These are phyloP conservation scores for Conticribra weissflogii DNA, from an alignment of 108 stramenopile genomes.

Conservation along the genomic window DNA sequence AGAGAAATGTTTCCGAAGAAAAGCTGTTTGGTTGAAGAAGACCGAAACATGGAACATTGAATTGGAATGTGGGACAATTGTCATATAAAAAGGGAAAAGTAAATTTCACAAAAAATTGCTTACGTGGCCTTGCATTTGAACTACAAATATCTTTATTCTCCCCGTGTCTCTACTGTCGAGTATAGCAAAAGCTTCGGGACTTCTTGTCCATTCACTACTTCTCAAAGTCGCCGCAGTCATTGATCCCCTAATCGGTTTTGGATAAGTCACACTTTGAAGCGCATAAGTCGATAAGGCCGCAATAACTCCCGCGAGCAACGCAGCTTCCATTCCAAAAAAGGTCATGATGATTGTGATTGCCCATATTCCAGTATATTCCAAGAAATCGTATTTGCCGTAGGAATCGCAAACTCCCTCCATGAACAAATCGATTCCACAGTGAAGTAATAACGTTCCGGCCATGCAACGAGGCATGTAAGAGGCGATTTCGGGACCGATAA, in stretches of 20 bases:
- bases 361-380: slow-evolving; percentile 73
- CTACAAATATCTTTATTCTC: slow-evolving; percentile 54
- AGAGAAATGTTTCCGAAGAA: slow-evolving; percentile 61
- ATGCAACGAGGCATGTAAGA: slow-evolving; percentile 76
- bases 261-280: slow-evolving; percentile 60
- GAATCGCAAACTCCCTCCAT: slow-evolving; percentile 77
- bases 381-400: slow-evolving; percentile 42
- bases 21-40: too few species aligned
- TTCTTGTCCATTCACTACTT: slow-evolving; percentile 60
- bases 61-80: too few species aligned
- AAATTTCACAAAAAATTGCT: too few species aligned
- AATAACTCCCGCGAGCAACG: slow-evolving; percentile 68
- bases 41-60: too few species aligned
- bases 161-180: slow-evolving; percentile 49
- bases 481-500: slow-evolving; percentile 65
- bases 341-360: slow-evolving; percentile 77
- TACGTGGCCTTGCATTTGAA: slow-evolving; percentile 77
- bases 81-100: too few species aligned
- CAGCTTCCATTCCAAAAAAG: slow-evolving; percentile 70
- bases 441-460: slow-evolving; percentile 87
- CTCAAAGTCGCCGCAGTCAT: slow-evolving; percentile 78
- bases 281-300: slow-evolving; percentile 67
- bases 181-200: slow-evolving; percentile 41
- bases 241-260: slow-evolving; percentile 61
- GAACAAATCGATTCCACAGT: slow-evolving; percentile 85